Percentiles rank a stretch among this genome's conserved stretches.
Evolutionary conservation across 495 filamentous ascomycete species (phyloP).

Genomic region (Penicillium ucsense): DNA sequence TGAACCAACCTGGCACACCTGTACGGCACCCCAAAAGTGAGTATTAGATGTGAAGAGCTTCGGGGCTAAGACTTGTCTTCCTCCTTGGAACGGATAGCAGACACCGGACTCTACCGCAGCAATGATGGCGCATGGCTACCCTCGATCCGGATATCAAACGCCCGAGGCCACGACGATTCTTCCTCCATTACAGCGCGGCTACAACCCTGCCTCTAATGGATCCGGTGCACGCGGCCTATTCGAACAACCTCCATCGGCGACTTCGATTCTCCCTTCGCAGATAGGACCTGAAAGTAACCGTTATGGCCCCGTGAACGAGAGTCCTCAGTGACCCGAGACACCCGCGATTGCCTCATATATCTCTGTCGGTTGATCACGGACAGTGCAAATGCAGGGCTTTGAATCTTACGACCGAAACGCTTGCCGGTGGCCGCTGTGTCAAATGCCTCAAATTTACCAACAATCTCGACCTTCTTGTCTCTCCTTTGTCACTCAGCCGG

Average conservation of each 20-base stretch:
- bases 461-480: slow-evolving; percentile 3
- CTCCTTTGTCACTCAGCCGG: slow-evolving; percentile 4
- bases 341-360: not conserved
- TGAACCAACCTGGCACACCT: slow-evolving; percentile 35
- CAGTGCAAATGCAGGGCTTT: too few species aligned
- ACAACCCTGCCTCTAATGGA: slow-evolving; percentile 24
- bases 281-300: slow-evolving; percentile 28
- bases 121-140: slow-evolving; percentile 34
- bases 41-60: slow-evolving; percentile 11
- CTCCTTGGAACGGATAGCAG: slow-evolving; percentile 16
- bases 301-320: slow-evolving; percentile 29
- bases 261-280: slow-evolving; percentile 33
- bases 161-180: slow-evolving; percentile 23
- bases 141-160: slow-evolving; percentile 25
- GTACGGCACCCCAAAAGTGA: slow-evolving; percentile 30
- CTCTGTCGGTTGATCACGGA: not conserved
- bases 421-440: too few species aligned
- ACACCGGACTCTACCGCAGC: slow-evolving; percentile 32
- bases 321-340: slow-evolving; percentile 20
- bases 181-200: slow-evolving; percentile 32
- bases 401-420: too few species aligned
- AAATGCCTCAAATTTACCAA: not conserved
- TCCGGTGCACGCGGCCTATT: slow-evolving; percentile 23
- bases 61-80: slow-evolving; percentile 23
- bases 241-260: slow-evolving; percentile 28